Evolutionary conservation across 2,329 filamentous ascomycete genomes (phyloP), one percentile per base, ranked within the genome.

Genomic region (Pseudogymnoascus destructans): DNA sequence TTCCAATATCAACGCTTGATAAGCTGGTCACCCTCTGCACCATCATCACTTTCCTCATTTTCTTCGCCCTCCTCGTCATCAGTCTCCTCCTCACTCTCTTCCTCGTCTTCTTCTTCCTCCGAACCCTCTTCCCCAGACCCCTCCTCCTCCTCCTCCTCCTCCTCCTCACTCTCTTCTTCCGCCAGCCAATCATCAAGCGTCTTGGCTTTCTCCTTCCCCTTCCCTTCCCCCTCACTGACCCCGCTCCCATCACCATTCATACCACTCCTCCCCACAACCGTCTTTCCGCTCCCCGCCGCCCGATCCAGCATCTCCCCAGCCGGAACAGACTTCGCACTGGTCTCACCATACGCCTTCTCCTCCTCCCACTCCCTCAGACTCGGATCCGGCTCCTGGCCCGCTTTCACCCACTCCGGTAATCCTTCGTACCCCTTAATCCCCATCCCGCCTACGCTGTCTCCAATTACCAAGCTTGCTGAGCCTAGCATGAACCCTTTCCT

Each of bases 181-280:
- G 85, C 89, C 59, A 97, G 75, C 91, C 93, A 97, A 69, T 95
- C 89, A 73, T 97, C 90, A 62, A 98, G 73, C 17, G 85, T 89
- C 78, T 95, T 95, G 33, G 82, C 81, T 55, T 67, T 70, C 64
- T 68, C 61, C 25, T 65, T 64, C 32, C 59, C 62, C 57, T 56
- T 66, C 57, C 61, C 69, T 32, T 95, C 38, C 82, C 81, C 57
- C 66, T 70, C 64, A 68, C 61, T 25, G 64, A 63, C 30, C 58
- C 62, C 58, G 55, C 66, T 57, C 61, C 69, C 61, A 55, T 64
- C 64, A 0, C 74, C 80, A 66, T 84, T 84, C 11, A 73, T 70
- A 15, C 54, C 35, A 5, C 65, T 73, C 79, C 36, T 69, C 71
- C 7, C 71, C 71, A 55, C 59, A 55, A 38, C 66, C 61, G 15